These are phyloP conservation scores for Sporothrix globosa DNA, from an alignment of 2,329 filamentous ascomycete species.

Conservation along the genomic window DNA sequence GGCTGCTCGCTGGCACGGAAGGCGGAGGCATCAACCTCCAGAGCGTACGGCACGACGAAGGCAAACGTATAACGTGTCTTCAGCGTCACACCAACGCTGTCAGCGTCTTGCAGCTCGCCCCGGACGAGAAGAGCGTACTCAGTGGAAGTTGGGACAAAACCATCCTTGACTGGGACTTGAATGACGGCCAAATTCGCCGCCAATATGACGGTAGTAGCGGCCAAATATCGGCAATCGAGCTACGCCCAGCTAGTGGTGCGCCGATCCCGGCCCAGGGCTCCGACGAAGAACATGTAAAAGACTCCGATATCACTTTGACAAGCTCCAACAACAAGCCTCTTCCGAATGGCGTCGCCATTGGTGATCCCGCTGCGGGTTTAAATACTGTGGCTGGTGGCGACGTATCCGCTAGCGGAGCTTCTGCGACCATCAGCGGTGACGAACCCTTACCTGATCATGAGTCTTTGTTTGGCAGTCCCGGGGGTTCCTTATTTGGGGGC, in stretches of 20 bases:
- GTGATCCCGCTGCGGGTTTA: constrained; percentile 35
- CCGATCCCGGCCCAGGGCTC: constrained; percentile 72
- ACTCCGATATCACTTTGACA: constrained; percentile 72
- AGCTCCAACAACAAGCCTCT: constrained; percentile 71
- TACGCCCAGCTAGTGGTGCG: constrained; percentile 74
- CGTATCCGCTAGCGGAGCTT: constrained; percentile 42
- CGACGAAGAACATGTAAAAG: constrained; percentile 58
- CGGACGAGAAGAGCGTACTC: constrained; percentile 83
- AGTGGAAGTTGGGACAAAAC: constrained; percentile 97
- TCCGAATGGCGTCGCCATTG: constrained; percentile 56
- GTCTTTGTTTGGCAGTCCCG: constrained; percentile 80
- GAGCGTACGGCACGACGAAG: constrained; percentile 91
- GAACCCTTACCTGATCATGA: constrained; percentile 65
- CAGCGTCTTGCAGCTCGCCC: constrained; percentile 77
- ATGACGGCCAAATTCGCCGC: constrained; percentile 76
- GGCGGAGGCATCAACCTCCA: constrained; percentile 92
- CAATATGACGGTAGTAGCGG: constrained; percentile 75
- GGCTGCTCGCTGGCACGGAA: constrained; percentile 88
- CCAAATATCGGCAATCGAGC: constrained; percentile 87
- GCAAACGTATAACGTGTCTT: constrained; percentile 80
- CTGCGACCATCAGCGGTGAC: constrained; percentile 41
- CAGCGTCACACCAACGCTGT: constrained; percentile 89
- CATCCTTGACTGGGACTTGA: constrained; percentile 91
- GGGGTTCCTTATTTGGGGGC: constrained; percentile 87
- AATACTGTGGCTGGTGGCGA: constrained; percentile 45